Percentiles rank a stretch among this genome's conserved stretches.
These are phyloP conservation scores for Paramecium tetraurelia DNA, from an alignment of 73 alveolate species.

Conservation along the genomic window DNA sequence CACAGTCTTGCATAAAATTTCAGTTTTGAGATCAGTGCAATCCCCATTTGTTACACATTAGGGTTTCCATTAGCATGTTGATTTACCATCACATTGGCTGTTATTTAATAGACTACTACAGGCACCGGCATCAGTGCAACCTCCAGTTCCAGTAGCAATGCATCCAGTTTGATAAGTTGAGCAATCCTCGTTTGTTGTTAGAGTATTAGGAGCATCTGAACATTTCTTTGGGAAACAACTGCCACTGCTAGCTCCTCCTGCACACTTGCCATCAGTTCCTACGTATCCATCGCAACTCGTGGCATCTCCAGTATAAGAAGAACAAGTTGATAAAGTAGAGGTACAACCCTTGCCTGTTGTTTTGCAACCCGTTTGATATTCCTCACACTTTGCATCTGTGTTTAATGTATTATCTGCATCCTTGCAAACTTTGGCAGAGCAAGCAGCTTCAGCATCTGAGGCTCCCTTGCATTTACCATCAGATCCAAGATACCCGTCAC, in stretches of 20 bases:
- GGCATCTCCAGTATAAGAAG: constrained; percentile 21
- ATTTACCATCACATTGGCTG: not conserved
- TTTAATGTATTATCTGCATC: not conserved
- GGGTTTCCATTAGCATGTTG: not conserved
- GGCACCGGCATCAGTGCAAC: not conserved
- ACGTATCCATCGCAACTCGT: constrained; percentile 9
- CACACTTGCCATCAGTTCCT: constrained; percentile 15
- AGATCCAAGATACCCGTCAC: not conserved
- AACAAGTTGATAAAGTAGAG: not conserved
- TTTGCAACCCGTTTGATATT: not conserved
- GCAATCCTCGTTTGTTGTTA: constrained; percentile 38
- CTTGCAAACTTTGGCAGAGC: not conserved
- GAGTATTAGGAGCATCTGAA: not conserved
- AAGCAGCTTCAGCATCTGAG: not conserved
- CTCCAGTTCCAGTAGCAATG: not conserved
- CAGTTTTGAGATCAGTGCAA: not conserved
- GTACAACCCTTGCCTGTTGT: constrained; percentile 32
- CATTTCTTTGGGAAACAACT: constrained; percentile 13
- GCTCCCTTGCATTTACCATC: constrained; percentile 36
- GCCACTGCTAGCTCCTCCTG: not conserved
- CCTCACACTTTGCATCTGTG: not conserved
- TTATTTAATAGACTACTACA: not conserved
- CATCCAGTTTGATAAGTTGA: not conserved
- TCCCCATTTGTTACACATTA: not conserved
- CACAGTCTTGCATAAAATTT: not conserved